phyloP scores from a whole-genome alignment of 176 grass and related monocot genomes.

The Juncus inflexus region DNA sequence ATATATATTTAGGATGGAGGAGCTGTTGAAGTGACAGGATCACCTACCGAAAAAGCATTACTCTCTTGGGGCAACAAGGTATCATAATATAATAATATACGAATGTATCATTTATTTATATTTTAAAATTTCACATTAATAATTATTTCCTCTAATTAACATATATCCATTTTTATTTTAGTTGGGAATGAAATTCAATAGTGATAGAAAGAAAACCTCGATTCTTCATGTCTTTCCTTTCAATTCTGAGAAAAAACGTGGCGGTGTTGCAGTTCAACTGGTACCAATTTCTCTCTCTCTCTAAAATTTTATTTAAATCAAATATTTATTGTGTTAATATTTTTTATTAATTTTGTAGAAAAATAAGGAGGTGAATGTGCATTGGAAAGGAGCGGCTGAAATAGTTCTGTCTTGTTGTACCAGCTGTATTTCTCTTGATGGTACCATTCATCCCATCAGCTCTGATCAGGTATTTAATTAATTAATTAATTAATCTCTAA shows the following conservation, averaged over 20 bases:
- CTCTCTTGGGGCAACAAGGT: conserved; percentile 94
- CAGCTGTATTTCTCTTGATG: conserved; percentile 60
- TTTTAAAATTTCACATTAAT: not conserved
- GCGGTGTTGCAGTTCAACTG: conserved; percentile 81
- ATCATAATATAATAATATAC: conserved; percentile 16
- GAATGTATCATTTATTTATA: conserved; percentile 12
- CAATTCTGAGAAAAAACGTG: conserved; percentile 94
- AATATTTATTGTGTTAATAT: conserved; percentile 29
- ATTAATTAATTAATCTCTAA: not conserved
- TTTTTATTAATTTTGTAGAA: conserved; percentile 44
- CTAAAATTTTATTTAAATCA: conserved; percentile 21
- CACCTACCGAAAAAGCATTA: conserved; percentile 94
- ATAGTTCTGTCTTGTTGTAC: conserved; percentile 77
- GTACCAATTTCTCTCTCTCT: conserved; percentile 24
- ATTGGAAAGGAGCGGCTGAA: conserved; percentile 99
- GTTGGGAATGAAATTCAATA: conserved; percentile 79
- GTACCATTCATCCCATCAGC: conserved; percentile 59
- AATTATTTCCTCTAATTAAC: not conserved
- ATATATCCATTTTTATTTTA: conserved; percentile 37
- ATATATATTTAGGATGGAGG: conserved; percentile 47
- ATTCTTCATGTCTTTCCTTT: conserved; percentile 86
- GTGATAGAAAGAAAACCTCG: conserved; percentile 42
- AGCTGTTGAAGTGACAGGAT: conserved; percentile 60
- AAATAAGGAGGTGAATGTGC: conserved; percentile 54
- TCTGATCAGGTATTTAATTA: conserved; percentile 51